Evolutionary conservation across 208 protist genomes (phyloP), one percentile per base, ranked within the genome.

Genomic region (Wallacemonas sp.): DNA sequence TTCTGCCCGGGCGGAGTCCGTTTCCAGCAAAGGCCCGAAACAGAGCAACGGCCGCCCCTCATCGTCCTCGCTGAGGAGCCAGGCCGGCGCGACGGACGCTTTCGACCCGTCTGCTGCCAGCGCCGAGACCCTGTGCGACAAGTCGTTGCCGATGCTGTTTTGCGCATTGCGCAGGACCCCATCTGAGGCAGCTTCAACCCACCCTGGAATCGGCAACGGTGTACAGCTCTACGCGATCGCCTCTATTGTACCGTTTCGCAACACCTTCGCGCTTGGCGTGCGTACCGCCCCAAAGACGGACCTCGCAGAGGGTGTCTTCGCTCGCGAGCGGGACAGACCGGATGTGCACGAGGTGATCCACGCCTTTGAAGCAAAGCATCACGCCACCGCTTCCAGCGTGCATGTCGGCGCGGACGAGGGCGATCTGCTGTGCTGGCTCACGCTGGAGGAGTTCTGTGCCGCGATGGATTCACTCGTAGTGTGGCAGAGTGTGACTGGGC

Each of bases 221-320:
- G 42, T 53, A 44, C 87, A 92, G 71, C 44, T 95, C n/a, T 88
- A 82, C 70, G 67, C 83, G 11, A 80, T 95, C 36, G 70, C 69
- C 22, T 62, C 82, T 34, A 75, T 95, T 54, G 62, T 76, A 22
- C 70, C 74, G 1, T 91, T 93, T 36, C 82, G 81, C 27, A 82
- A 90, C 67, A 93, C 86, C 3, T 56, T 93, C 8, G 90, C 90
- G 0, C 24, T 95, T 1, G 70, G 73, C 11, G 66, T 95, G 4
- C 75, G 63, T n/a, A 93, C 90, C 1, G 89, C 80, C 12, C 82
- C 90, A 11, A 53, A 76, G 8, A 44, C 62, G 0, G 51, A 63
- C 31, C 55, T 91, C 26, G 47, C 21, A 5, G 59, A 67, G 27
- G 77, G 81, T 19, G 36, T 88, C 38, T 86, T 91, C 28, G 64